Evolutionary conservation across 352 stramenopile genomes (phyloP), one percentile per base, ranked within the genome.

Genomic region (Phytophthora pistaciae): DNA sequence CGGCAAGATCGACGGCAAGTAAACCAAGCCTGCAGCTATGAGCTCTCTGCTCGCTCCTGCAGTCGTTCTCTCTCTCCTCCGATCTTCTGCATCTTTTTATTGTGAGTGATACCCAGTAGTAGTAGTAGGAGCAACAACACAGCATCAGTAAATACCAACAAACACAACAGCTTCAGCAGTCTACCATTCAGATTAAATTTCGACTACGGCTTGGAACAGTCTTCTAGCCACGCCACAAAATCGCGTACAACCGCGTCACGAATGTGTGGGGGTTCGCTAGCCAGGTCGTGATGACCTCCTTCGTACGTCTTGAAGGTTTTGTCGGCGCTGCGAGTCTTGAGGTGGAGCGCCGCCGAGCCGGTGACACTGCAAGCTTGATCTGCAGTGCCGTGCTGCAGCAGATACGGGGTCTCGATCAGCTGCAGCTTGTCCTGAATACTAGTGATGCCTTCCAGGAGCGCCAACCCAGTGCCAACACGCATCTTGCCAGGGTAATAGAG

Each of bases 401-500:
- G 64, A 64, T 93, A 94, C n/a, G 88, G 83, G 64, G 78, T 84
- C 54, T 91, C 82, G 52, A 94, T 91, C 21, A 77, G 60, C 23
- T 87, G 71, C 25, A 88, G 64, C 64, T 90, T 83, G 66, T 82
- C 74, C 21, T 89, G 83, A 31, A 95, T 77, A 49, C 60, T 75
- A 49, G 69, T 66, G 53, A 93, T 83, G 5, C 83, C 82, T 64
- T 94, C 77, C 44, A 94, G 66, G 31, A 95, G 73, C n/a, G 86
- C 86, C 44, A 92, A 66, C 0, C 85, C 88, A 21, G 86, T 94
- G 63, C 88, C 88, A 56, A 95, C 81, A 42, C 86, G 85, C 70
- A 95, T 78, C 14, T 84, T 78, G 21, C 88, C 88, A 16, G 83
- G 79, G 60, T 95, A 95, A 59, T 92, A 94, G 46, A 93, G 76